These are phyloP conservation scores for Sonneratia caseolaris DNA, from an alignment of 345 rosid genomes.

Conservation along the genomic window DNA sequence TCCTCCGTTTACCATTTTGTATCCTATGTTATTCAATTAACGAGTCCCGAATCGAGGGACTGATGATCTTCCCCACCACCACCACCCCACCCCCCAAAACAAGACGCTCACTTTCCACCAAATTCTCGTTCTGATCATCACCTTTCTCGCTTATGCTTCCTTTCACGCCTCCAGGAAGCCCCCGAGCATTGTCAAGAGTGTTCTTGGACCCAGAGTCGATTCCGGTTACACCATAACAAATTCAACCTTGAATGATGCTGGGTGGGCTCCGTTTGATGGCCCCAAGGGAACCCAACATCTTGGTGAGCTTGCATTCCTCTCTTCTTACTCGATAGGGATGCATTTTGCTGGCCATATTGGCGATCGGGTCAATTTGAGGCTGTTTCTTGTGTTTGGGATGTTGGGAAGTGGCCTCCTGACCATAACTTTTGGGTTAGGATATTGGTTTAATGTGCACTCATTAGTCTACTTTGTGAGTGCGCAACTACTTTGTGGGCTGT, in stretches of 20 bases:
- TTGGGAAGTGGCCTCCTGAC: conserved; percentile 78
- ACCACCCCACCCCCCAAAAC: conserved; percentile 54
- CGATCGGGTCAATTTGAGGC: conserved; percentile 71
- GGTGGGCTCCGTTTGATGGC: conserved; percentile 87
- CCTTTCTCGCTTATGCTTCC: conserved; percentile 79
- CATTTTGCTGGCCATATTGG: conserved; percentile 81
- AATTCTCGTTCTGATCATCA: conserved; percentile 40
- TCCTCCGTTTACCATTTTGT: background rate
- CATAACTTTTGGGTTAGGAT: conserved; percentile 63
- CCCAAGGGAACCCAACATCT: conserved; percentile 57
- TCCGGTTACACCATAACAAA: conserved; percentile 19
- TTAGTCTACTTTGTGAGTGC: conserved; percentile 47
- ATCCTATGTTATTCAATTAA: background rate
- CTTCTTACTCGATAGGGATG: conserved; percentile 68
- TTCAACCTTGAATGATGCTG: conserved; percentile 26
- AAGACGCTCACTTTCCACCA: conserved; percentile 63
- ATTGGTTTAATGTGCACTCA: conserved; percentile 62
- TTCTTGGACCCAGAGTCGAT: conserved; percentile 51
- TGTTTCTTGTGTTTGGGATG: conserved; percentile 89
- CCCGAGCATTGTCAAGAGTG: conserved; percentile 87
- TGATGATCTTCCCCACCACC: conserved; percentile 27
- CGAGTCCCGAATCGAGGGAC: background rate
- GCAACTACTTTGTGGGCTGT: conserved; percentile 71
- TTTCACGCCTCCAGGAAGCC: conserved; percentile 97
- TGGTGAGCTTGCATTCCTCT: conserved; percentile 81